Evolutionary conservation across 352 stramenopile species (phyloP).

Genomic region (Globisporangium solare): DNA sequence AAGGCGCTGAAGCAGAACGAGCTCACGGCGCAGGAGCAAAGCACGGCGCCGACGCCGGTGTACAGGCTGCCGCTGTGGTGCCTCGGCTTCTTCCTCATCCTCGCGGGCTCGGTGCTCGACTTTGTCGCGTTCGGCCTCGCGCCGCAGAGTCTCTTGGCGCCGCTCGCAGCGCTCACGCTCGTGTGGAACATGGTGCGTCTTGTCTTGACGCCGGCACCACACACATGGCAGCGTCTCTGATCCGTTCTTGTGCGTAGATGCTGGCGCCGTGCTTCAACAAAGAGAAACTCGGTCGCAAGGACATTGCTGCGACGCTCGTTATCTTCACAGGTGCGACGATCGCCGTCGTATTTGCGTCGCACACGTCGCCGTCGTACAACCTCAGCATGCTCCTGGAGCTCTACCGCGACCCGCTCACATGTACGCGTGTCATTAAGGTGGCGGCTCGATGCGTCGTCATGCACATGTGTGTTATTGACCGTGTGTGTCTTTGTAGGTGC

Average conservation of each 20-base stretch:
- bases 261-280: slow-evolving; percentile 85
- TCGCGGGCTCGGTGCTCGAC: slow-evolving; percentile 80
- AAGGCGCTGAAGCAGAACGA: slow-evolving; percentile 83
- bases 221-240: background rate
- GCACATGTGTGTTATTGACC: too few relatives aligned
- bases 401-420: slow-evolving; percentile 70
- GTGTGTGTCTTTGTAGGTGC: slow-evolving; percentile 18
- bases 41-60: slow-evolving; percentile 43
- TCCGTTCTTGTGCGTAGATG: slow-evolving; percentile 30
- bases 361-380: slow-evolving; percentile 83
- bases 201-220: background rate
- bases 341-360: slow-evolving; percentile 76
- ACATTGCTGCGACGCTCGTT: slow-evolving; percentile 75
- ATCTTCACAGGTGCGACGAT: slow-evolving; percentile 83
- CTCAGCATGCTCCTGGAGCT: slow-evolving; percentile 72
- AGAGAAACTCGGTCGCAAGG: slow-evolving; percentile 75
- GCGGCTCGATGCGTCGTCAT: too few relatives aligned
- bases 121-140: slow-evolving; percentile 90
- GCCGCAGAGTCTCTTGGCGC: slow-evolving; percentile 83
- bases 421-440: slow-evolving; percentile 11
- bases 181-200: slow-evolving; percentile 87
- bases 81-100: slow-evolving; percentile 79
- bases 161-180: slow-evolving; percentile 84
- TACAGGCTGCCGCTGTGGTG: slow-evolving; percentile 82
- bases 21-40: slow-evolving; percentile 39